These are phyloP conservation scores for Hypoxylon sp. DNA, from an alignment of 2,329 filamentous ascomycete species.

Conservation along the genomic window DNA sequence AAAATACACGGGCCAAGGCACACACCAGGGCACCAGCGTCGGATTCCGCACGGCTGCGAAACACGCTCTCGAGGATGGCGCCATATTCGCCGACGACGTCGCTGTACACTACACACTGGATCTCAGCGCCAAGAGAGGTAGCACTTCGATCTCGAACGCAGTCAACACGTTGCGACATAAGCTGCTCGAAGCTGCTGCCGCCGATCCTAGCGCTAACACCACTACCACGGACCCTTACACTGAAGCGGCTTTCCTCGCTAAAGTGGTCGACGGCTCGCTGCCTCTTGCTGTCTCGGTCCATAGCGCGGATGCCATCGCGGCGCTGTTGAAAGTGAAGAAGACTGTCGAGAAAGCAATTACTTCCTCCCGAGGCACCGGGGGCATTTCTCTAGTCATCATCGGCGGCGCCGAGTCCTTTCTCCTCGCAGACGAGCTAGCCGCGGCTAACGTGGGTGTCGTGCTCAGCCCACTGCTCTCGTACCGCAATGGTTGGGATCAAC, in stretches of 20 bases:
- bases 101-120: constrained; percentile 73
- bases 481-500: constrained; percentile 71
- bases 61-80: constrained; percentile 63
- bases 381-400: constrained; percentile 69
- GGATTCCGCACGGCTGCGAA: constrained; percentile 69
- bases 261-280: constrained; percentile 68
- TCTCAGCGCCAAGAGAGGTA: constrained; percentile 60
- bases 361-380: constrained; percentile 32
- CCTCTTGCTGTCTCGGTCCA: constrained; percentile 72
- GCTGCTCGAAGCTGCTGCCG: constrained; percentile 66
- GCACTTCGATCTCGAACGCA: constrained; percentile 67
- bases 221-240: constrained; percentile 60
- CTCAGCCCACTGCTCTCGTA: constrained; percentile 72
- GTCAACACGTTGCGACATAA: constrained; percentile 68
- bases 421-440: constrained; percentile 70
- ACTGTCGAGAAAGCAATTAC: constrained; percentile 64
- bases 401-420: constrained; percentile 76
- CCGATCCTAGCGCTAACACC: constrained; percentile 56
- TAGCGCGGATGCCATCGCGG: constrained; percentile 74
- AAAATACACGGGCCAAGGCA: constrained; percentile 58
- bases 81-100: constrained; percentile 68
- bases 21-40: constrained; percentile 70
- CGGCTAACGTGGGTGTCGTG: constrained; percentile 71
- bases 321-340: constrained; percentile 71
- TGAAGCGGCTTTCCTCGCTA: constrained; percentile 66